These are phyloP conservation scores for Botrytis squamosa DNA, from an alignment of 2,329 filamentous ascomycete species.

Conservation along the genomic window DNA sequence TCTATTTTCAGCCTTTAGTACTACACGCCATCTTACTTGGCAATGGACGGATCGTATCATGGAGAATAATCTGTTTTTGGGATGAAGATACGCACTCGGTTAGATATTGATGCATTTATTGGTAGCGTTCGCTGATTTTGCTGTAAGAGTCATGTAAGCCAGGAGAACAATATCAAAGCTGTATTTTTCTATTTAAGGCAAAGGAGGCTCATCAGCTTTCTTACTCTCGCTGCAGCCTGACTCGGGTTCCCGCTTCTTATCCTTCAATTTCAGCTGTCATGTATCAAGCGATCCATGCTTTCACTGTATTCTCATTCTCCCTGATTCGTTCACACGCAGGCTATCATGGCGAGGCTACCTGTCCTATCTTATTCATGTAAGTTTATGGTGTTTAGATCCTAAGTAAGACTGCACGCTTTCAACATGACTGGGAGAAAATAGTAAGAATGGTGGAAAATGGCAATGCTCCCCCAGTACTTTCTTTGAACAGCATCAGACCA, in stretches of 20 bases:
- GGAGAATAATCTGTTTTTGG: neutral
- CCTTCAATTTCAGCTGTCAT: neutral
- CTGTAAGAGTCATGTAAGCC: neutral
- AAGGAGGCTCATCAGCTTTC: neutral
- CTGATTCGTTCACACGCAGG: no score
- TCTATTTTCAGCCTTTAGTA: neutral
- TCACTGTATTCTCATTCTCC: neutral
- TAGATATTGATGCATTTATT: neutral
- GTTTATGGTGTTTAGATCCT: neutral
- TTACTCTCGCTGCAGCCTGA: neutral
- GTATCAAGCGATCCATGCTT: neutral
- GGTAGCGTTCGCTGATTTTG: neutral
- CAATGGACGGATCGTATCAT: neutral
- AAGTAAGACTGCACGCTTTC: neutral
- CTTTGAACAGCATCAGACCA: neutral
- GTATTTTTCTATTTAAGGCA: neutral
- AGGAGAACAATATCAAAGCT: neutral
- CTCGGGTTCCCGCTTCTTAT: neutral
- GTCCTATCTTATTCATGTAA: neutral
- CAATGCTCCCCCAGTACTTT: no score
- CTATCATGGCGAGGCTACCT: neutral
- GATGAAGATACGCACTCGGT: neutral
- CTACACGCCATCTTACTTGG: neutral
- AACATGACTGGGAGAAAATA: neutral
- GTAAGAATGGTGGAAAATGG: neutral